A percentile compares a stretch with the other conserved stretches of the same genome.
phyloP scores from a whole-genome alignment of 306 rosid species.

The Prunus padus region DNA sequence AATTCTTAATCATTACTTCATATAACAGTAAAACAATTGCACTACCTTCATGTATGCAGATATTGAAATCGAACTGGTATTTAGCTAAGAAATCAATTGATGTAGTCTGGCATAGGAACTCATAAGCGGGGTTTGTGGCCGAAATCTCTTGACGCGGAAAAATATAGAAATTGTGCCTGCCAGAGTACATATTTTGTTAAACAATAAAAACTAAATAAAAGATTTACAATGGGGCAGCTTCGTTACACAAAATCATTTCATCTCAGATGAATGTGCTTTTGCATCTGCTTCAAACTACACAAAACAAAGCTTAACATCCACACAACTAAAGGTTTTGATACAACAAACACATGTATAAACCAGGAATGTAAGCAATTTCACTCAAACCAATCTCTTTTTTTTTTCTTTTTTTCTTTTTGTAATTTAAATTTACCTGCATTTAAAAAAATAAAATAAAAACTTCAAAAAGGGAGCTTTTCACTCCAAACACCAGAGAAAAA shows the following conservation, averaged over 20 bases:
- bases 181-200: conserved; percentile 10
- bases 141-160: conserved; percentile 79
- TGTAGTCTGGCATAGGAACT: conserved; percentile 87
- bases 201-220: background rate
- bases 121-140: conserved; percentile 47
- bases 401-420: background rate
- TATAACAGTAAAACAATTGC: background rate
- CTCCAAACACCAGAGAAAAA: background rate
- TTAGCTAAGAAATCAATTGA: conserved; percentile 88
- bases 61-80: conserved; percentile 89
- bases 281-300: background rate
- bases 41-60: conserved; percentile 79
- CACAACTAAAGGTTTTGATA: background rate
- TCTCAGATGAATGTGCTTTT: background rate
- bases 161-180: conserved; percentile 84
- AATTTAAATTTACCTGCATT: background rate
- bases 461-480: background rate
- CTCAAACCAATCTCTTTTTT: background rate
- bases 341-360: background rate
- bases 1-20: background rate
- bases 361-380: background rate
- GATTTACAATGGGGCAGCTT: background rate
- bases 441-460: background rate
- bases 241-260: background rate
- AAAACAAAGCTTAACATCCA: background rate